Base-by-base conservation (phyloP, 352 stramenopile genomes). In the Pythium dissotocum region DNA sequence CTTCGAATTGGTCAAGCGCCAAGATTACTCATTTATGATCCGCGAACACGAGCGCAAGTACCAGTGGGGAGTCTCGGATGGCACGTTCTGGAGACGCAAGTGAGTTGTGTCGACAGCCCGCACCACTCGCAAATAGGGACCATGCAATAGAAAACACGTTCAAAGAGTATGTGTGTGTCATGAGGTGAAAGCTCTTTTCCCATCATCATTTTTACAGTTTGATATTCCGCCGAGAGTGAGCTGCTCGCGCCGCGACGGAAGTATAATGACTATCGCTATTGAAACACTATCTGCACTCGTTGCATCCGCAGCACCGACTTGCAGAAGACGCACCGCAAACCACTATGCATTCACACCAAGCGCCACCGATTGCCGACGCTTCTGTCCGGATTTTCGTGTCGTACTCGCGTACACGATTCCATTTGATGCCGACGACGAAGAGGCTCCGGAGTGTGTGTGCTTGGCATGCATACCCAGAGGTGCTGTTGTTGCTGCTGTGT, bases 21-120 rank as follows among this genome's bases (percentile, higher is more conserved):
- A 86, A 54, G 80, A 97, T 58, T 92, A 96, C 56, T 89, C 93
- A 28, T 97, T 98, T 64, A 79, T 98, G 63, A 97, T 98, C 66
- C 87, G 93, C 58, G 93, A 98, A 64, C 93, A 98, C 75, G 81
- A 85, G 62, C 85, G 93, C 72, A 98, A 98, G 77, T 98, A 90
- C 71, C 93, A 98, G 70, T 97, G 83, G 76, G 92, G 90, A 35
- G 89, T 97, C 51, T 97, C 91, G 24, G 85, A 97, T 63, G 83
- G 86, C 58, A 94, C 80, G 24, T 91, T 91, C 64, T 97, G 89
- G 90, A 82, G 80, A 57, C 86, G 85, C 73, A 90, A 93, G 64
- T 88, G 67, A 53, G 18, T 6, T 28, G 8, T 14, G 46, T 12
- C 32, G 0, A 13, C 9, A 32, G 18, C 5, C 42, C 14, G 8